Evolutionary conservation across 2,329 filamentous ascomycete species (phyloP), one percentile per base, ranked within the genome.

Genomic region (Botrytis pseudocinerea): DNA sequence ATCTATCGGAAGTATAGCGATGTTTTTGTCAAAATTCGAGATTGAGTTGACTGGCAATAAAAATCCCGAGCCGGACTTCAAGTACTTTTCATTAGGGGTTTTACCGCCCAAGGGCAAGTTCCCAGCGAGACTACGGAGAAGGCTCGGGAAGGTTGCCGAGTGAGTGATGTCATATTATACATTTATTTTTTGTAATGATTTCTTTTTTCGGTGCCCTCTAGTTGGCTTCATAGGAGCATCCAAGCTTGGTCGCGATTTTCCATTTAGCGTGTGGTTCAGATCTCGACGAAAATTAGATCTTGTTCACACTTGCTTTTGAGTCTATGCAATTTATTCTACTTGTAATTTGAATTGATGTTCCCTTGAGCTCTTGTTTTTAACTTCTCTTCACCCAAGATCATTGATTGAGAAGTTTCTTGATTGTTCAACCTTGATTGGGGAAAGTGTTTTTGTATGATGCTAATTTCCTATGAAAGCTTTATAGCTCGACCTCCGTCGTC

Each of bases 11-110:
- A 77, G 77, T 0, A 75, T 82, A 22, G 80, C 81, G 1, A 59
- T 82, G 38, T 77, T 82, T 28, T 73, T 83, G 12, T 74, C 75
- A 0, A 78, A 76, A 22, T 82, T 80, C 65, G 80, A 82, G 22
- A 79, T 82, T 22, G 80, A 82, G 38, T 70, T 81, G 4, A 48
- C 72, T 8, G 66, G 57, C 12, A 48, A 70, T 25, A 71, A 71
- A 10, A 57, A 54, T 9, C 64, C 64, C 2, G 38, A 75, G 54
- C 70, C 71, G 28, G 70, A 78, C 64, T 73, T 75, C 64, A 71
- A 60, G 0, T 78, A 75, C 63, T 79, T 77, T 61, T 65, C 74
- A 25, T 74, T 77, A 42, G 77, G 77, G 0, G 72, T 77, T 59
- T 57, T 78, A n/a, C 76, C 75, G 0, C 77, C 77, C 18, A 61